These are phyloP conservation scores for Colletotrichum orchidophilum DNA, from an alignment of 2,329 filamentous ascomycete genomes.

Conservation along the genomic window DNA sequence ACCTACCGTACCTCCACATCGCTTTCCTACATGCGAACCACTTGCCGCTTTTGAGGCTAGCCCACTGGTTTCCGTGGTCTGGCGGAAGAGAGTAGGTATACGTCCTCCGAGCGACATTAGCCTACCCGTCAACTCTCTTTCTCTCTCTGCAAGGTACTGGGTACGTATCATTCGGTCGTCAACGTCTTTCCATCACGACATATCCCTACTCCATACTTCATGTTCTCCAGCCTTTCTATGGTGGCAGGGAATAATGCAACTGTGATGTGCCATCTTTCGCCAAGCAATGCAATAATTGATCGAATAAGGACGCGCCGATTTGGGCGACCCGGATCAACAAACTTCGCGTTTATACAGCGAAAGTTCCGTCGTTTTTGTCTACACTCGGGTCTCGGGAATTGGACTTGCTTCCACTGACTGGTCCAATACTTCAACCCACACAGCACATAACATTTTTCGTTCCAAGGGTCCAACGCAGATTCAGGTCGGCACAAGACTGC, in stretches of 20 bases:
- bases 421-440: not conserved
- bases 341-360: not conserved
- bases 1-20: not conserved
- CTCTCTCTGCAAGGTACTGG: conserved; percentile 25
- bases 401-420: not conserved
- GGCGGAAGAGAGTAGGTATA: conserved; percentile 24
- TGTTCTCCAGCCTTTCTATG: not conserved
- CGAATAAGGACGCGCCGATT: not conserved
- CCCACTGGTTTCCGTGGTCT: conserved; percentile 7
- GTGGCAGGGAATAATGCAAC: not conserved
- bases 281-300: not conserved
- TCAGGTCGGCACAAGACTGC: too few species aligned
- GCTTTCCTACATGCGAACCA: conserved; percentile 10
- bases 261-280: not conserved
- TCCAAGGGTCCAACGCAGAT: not conserved
- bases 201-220: too few species aligned
- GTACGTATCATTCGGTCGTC: not conserved
- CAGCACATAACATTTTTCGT: not conserved
- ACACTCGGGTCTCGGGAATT: not conserved
- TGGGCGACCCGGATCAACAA: not conserved
- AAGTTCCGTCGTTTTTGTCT: not conserved
- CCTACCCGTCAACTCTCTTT: conserved; percentile 28
- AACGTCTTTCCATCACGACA: not conserved
- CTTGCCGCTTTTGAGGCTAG: conserved; percentile 21
- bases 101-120: conserved; percentile 31